Base-by-base conservation (phyloP, 306 rosid genomes). In the Mimosa pudica region DNA sequence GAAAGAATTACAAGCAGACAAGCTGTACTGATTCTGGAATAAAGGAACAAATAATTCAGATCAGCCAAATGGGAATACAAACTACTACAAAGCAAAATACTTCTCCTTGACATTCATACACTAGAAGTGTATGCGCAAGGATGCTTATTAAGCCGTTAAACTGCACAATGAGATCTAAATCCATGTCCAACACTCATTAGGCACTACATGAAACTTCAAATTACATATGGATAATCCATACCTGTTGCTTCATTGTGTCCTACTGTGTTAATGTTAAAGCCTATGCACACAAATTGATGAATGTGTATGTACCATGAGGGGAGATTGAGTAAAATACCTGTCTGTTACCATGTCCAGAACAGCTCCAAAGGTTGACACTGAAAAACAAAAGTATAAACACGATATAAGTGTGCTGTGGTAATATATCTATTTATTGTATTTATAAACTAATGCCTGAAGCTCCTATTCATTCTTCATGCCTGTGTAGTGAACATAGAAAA, bases 341-440 rank as follows among this genome's bases (percentile, higher is more conserved):
- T 95, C 99, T 62, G 98, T 91, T 81, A 95, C 85, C 98, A 95
- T 95, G 90, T 95, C 99, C 87, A 95, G 88, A 86, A 95, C 99
- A 77, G 99, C 97, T 78, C 99, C 99, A 84, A 95, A 95, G 70
- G 97, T 95, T 71, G 98, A 93, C 82, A 93, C 99, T 95, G 90
- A 90, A 86, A 75, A 86, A 47, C 16, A 47, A 71, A 79, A 83
- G 68, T 51, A 72, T 82, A 67, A 71, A 71, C 2, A 73, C 55
- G 65, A 76, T 32, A 51, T 18, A 44, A 77, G 60, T 60, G 33
- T 45, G 73, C 47, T 62, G 74, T 72, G 74, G 77, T 74, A 47
- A 77, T n/a, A 47, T 74, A 68, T 18, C 57, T 55, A 20, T 58
- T 70, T 10, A 67, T 75, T 38, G 54, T 51, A 65, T 75, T 18